Evolutionary conservation across 73 alveolate species (phyloP), one percentile per base, ranked within the genome.

Genomic region (Uronychia setigera): DNA sequence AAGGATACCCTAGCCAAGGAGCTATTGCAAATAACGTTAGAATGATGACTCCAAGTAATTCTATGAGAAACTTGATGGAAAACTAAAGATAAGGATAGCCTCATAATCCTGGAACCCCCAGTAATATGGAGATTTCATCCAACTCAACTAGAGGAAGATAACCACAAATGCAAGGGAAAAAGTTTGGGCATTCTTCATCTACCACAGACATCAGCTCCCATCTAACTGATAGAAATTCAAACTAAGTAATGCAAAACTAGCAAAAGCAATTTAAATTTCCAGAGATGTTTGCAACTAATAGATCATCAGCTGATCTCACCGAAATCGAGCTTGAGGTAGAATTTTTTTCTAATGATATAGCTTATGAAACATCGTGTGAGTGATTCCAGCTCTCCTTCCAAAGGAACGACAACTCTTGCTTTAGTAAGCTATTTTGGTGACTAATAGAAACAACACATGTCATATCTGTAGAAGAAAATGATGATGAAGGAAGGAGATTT

Each of bases 161-260:
- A 19, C 67, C 67, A 5, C 67, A 46, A 19, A 46, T 46, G 67
- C 67, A 46, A 46, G 67, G 67, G n/a, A 46, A 19, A 19, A 46
- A 46, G 67, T 46, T 46, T 19, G 67, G 67, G n/a, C 67, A 46
- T 46, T 46, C 67, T 46, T 46, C 67, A 46, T 46, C 67, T 46
- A 46, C 67, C 5, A 46, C 67, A 11, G 67, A 46, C 19, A 46
- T 46, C 67, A 46, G 67, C 67, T 46, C 67, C 67, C 67, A 46
- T 19, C 67, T 11, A 19, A 46, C 67, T 46, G 67, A 46, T 11
- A 46, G 67, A 19, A 46, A 46, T 19, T 46, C 67, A 5, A 46
- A 46, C 67, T 19, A 46, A 46, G 5, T 46, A 19, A 19, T 19
- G 5, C 19, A 46, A 19, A 11, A 46, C n/a, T 19, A 46, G 67